Evolutionary conservation across 371 early-diverging fungal genomes (phyloP), one percentile per base, ranked within the genome.

Genomic region (Mortierella sp.): DNA sequence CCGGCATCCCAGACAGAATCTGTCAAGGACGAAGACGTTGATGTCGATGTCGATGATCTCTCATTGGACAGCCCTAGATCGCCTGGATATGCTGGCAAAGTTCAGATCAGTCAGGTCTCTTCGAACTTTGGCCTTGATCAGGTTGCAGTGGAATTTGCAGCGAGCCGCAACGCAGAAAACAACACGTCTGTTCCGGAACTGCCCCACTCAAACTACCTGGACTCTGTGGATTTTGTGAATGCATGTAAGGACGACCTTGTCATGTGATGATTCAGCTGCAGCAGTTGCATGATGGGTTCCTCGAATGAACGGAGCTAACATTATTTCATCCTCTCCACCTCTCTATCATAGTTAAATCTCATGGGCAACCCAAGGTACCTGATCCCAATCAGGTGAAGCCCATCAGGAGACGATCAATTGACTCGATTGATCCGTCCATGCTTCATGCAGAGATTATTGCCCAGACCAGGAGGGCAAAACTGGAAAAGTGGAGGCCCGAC

Each of bases 201-300:
- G 39, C 76, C 76, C 0, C 71, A 76, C 34, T 65, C 67, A 55
- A 70, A 69, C 45, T 76, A 76, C 28, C 53, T 76, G 27, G 78
- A 76, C 42, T 69, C 70, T 54, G 63, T 76, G n/a, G 78, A 76
- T 54, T 76, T 76, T 76, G 71, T 76, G 30, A 76, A 76, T 26
- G 78, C 78, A 52, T 76, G 78, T 76, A 76, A 54, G 78, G 45
- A 6, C 42, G 34, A 19, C 34, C 10, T 39, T 16, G 28, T 19
- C 23, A 39, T 7, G 0, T 26, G 0, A 3, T 41, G 19, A 0
- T n/a, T 4, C 3, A 39, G 19, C 14, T 39, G n/a, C 2, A 14
- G 14, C 23, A 21, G 0, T 2, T 3, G 28, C 1, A 27, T 18
- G n/a, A 49, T 46, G 3, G 19, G n/a, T n/a, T n/a, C n/a, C n/a